These are phyloP conservation scores for Knoxia roxburghii DNA, from an alignment of 257 asterid genomes.

Conservation along the genomic window DNA sequence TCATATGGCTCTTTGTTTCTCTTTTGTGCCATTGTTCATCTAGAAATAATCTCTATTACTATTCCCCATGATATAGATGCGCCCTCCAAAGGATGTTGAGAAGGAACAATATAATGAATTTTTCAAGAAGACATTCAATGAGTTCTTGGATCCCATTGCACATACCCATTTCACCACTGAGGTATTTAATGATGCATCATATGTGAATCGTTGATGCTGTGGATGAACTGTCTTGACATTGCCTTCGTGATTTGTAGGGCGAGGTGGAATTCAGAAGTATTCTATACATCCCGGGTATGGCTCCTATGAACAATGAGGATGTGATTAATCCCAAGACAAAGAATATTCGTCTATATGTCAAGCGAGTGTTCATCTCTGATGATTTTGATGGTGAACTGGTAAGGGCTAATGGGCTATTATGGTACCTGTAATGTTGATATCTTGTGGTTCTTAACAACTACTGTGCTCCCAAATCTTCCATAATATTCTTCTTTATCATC, in stretches of 20 bases:
- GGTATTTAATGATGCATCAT: constrained; percentile 37
- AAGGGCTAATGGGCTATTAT: constrained; percentile 23
- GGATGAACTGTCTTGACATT: constrained; percentile 3
- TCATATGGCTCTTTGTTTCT: neutral
- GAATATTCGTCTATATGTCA: constrained; percentile 84
- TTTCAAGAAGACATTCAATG: constrained; percentile 89
- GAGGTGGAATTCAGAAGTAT: constrained; percentile 99
- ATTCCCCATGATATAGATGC: constrained; percentile 55
- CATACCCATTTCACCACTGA: constrained; percentile 91
- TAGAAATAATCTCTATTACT: neutral
- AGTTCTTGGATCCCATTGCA: constrained; percentile 87
- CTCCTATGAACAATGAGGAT: constrained; percentile 94
- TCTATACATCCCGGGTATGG: constrained; percentile 95
- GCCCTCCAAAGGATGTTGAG: constrained; percentile 89
- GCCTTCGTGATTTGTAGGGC: constrained; percentile 53
- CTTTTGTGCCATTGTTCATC: neutral
- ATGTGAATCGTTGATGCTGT: constrained; percentile 6
- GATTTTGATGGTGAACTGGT: constrained; percentile 99
- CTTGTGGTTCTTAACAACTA: neutral
- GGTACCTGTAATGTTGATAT: neutral
- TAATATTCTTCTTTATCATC: neutral
- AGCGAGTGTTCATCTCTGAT: constrained; percentile 95
- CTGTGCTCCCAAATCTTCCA: neutral
- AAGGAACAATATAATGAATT: constrained; percentile 86
- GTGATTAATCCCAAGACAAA: constrained; percentile 92